Percentiles rank a stretch among this genome's conserved stretches.
Evolutionary conservation across 345 rosid genomes (phyloP).

Genomic region (Pugionium dolabratum): DNA sequence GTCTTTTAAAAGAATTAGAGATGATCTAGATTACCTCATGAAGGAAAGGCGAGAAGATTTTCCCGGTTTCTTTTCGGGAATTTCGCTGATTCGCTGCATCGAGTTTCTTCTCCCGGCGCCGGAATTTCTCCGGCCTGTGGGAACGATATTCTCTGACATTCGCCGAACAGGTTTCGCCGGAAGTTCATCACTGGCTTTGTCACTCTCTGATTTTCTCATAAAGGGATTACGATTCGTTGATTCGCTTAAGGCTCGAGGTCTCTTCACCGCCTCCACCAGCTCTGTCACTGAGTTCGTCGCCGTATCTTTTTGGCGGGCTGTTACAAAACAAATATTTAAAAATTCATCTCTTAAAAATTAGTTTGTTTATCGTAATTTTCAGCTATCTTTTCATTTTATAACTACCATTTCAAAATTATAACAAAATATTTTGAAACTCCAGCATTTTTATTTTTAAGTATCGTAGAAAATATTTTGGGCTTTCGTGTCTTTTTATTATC

Average conservation of each 20-base stretch:
- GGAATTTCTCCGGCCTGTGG: constrained; percentile 52
- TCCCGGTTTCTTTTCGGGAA: constrained; percentile 63
- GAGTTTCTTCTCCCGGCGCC: constrained; percentile 50
- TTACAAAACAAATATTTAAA: constrained; percentile 11
- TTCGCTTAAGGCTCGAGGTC: constrained; percentile 83
- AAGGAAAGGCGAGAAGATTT: constrained; percentile 76
- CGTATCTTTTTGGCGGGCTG: constrained; percentile 84
- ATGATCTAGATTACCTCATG: constrained; percentile 53
- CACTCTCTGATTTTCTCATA: constrained; percentile 56
- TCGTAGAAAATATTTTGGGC: too few species aligned
- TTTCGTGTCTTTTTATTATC: too few species aligned
- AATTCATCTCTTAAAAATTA: too few species aligned
- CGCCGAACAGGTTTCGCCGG: constrained; percentile 47
- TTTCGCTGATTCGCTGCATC: constrained; percentile 75
- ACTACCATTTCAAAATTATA: not conserved
- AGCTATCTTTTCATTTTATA: too few species aligned
- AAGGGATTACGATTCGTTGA: constrained; percentile 53
- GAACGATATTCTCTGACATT: constrained; percentile 58
- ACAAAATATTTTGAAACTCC: not conserved
- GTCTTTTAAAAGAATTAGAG: not conserved
- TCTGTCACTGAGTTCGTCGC: constrained; percentile 77
- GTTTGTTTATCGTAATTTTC: too few species aligned
- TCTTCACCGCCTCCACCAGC: constrained; percentile 82
- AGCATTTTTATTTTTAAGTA: too few species aligned
- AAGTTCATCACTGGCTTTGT: constrained; percentile 9